Percentiles rank a stretch among this genome's conserved stretches.
Evolutionary conservation across 192 early-diverging fungal species (phyloP).

Genomic region (Linnemannia elongata): DNA sequence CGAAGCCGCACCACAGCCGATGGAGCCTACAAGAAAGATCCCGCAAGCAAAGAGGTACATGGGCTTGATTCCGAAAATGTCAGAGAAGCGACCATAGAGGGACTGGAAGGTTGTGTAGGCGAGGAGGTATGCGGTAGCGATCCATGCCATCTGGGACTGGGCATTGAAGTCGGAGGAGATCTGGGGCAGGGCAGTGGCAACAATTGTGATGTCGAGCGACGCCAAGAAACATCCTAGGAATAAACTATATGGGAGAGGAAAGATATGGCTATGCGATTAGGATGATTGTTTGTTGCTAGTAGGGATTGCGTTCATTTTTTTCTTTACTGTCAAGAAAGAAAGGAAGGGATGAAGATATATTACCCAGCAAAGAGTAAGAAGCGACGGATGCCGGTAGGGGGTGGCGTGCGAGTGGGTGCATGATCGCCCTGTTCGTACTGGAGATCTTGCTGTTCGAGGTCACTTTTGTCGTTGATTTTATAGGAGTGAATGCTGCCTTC

Average conservation of each 20-base stretch:
- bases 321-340: background rate
- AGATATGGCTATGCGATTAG: background rate
- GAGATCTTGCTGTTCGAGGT: background rate
- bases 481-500: background rate
- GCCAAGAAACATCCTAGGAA: constrained; percentile 78
- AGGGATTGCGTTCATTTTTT: background rate
- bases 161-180: constrained; percentile 81
- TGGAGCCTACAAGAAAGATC: constrained; percentile 54
- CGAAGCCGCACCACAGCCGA: constrained; percentile 60
- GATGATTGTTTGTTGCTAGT: background rate
- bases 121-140: constrained; percentile 82
- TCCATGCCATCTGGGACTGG: constrained; percentile 81
- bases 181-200: constrained; percentile 78
- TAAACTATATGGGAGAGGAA: constrained; percentile 55
- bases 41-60: constrained; percentile 39
- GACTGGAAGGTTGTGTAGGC: constrained; percentile 78
- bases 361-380: background rate
- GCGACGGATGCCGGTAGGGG: background rate
- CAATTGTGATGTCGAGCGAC: constrained; percentile 85
- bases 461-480: background rate
- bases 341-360: background rate
- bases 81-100: constrained; percentile 84
- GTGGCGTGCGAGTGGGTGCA: background rate
- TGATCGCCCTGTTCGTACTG: background rate
- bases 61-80: constrained; percentile 72